Percentiles rank a stretch among this genome's conserved stretches.
Evolutionary conservation across 306 rosid genomes (phyloP).

Genomic region (Prunus armeniaca): DNA sequence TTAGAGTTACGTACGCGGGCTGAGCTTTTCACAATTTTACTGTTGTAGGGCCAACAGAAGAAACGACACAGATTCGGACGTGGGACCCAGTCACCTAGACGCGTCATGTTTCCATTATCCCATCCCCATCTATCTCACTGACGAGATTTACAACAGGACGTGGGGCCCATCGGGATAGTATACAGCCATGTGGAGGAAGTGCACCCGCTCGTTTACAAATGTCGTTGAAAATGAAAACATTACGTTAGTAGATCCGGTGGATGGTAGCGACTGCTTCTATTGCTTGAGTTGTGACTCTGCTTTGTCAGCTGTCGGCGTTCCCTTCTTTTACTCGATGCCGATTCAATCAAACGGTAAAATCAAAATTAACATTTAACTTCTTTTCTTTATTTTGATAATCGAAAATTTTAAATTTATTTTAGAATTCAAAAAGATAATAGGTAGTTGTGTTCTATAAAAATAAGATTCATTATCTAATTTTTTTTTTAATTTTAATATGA

Average conservation of each 20-base stretch:
- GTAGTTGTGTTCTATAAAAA: too few relatives aligned
- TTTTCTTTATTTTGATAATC: too few relatives aligned
- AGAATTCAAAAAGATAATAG: accelerated
- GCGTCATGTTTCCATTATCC: background rate
- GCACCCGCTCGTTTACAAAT: background rate
- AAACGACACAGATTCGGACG: slow-evolving; percentile 36
- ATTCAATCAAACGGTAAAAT: background rate
- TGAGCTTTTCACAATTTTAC: background rate
- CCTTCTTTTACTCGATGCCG: background rate
- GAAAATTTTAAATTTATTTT: too few relatives aligned
- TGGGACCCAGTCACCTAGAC: background rate
- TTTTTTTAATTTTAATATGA: too few relatives aligned
- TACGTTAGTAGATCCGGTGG: too few relatives aligned
- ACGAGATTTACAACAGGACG: background rate
- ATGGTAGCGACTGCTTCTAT: background rate
- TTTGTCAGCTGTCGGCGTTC: background rate
- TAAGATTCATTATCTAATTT: accelerated
- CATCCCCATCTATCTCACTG: slow-evolving; percentile 16
- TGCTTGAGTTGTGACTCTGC: background rate
- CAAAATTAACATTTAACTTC: background rate
- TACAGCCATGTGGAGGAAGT: slow-evolving; percentile 1
- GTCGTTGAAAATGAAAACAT: background rate
- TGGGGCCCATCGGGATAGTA: background rate
- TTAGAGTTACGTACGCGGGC: too few relatives aligned
- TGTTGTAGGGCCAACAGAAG: background rate